These are phyloP conservation scores for Aspergillus ustus DNA, from an alignment of 2,329 filamentous ascomycete species.

Conservation along the genomic window DNA sequence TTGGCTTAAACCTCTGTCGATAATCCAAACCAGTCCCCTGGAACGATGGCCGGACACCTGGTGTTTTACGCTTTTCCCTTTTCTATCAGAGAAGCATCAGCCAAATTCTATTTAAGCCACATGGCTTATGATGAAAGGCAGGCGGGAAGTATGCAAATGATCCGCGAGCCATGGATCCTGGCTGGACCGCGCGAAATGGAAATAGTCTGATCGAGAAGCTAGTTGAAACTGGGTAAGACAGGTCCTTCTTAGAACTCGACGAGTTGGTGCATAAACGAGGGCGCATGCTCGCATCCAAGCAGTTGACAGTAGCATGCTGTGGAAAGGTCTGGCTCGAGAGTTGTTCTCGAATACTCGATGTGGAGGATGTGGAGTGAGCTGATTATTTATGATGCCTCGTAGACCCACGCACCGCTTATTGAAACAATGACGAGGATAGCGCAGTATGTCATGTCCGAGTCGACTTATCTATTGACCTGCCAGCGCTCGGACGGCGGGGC, in stretches of 20 bases:
- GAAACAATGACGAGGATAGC: background rate
- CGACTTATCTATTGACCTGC: background rate
- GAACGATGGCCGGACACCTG: background rate
- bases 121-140: slow-evolving; percentile 6
- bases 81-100: background rate
- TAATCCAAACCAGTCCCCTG: background rate
- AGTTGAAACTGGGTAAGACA: background rate
- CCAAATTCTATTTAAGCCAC: slow-evolving; percentile 8
- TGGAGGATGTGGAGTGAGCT: background rate
- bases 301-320: background rate
- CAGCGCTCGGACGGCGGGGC: background rate
- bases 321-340: background rate
- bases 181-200: background rate
- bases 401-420: background rate
- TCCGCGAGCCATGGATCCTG: slow-evolving; percentile 1
- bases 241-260: background rate
- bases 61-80: slow-evolving; percentile 4
- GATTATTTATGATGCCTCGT: background rate
- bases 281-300: background rate
- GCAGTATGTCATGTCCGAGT: background rate
- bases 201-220: background rate
- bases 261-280: background rate
- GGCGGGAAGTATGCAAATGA: background rate
- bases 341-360: background rate
- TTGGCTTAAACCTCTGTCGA: background rate